A percentile compares a stretch with the other conserved stretches of the same genome.
Conservation (phyloP, 2,329 filamentous ascomycete species). For the Claviceps sp. region DNA sequence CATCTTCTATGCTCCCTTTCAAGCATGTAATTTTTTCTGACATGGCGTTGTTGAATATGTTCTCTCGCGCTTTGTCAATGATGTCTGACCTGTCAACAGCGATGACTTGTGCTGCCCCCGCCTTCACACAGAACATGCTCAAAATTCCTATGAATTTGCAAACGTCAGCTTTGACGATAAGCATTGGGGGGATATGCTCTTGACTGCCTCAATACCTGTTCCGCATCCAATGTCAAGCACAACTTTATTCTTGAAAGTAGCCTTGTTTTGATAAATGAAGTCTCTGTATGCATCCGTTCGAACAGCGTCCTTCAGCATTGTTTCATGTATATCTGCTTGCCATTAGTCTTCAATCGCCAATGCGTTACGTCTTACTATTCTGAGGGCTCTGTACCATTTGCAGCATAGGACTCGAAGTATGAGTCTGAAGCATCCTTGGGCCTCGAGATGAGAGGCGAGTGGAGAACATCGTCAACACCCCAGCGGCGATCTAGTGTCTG, state of each 20-base stretch:
- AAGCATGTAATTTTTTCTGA: slow-evolving; percentile 63
- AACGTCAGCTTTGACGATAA: slow-evolving; percentile 7
- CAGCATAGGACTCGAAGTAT: slow-evolving; percentile 50
- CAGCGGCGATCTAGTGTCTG: slow-evolving; percentile 54
- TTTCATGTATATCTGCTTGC: slow-evolving; percentile 69
- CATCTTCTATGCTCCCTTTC: slow-evolving; percentile 79
- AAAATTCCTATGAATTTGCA: slow-evolving; percentile 50
- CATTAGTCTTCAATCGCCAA: background rate
- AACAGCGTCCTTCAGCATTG: slow-evolving; percentile 83
- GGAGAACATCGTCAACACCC: slow-evolving; percentile 32
- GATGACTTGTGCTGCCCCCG: slow-evolving; percentile 74
- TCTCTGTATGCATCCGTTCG: slow-evolving; percentile 88
- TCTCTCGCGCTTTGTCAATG: slow-evolving; percentile 73
- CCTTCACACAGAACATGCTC: slow-evolving; percentile 87
- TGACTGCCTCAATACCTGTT: slow-evolving; percentile 32
- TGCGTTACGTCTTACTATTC: background rate
- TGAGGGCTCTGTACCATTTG: slow-evolving; percentile 34
- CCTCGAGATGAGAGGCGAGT: background rate
- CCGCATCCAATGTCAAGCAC: slow-evolving; percentile 87
- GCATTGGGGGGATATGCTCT: background rate
- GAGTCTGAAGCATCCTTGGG: slow-evolving; percentile 24
- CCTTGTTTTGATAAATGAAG: slow-evolving; percentile 86
- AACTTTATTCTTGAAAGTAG: slow-evolving; percentile 72
- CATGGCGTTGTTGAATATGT: slow-evolving; percentile 69
- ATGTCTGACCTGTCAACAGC: slow-evolving; percentile 90